Base-by-base conservation (phyloP, 139 green algal genomes). In the Nannochloris sp. region DNA sequence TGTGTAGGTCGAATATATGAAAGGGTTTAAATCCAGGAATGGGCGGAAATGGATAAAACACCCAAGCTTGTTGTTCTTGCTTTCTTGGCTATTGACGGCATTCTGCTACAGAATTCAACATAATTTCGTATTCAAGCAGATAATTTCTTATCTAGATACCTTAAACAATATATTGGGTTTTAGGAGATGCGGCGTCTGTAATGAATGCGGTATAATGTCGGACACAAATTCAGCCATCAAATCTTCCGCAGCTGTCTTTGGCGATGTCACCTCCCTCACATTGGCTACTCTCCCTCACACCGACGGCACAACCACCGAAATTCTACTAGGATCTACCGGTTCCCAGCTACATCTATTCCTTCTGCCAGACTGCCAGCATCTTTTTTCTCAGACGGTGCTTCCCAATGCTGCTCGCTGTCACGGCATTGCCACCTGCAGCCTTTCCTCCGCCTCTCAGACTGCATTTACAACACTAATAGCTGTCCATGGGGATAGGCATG, bases 401-500 rank as follows among this genome's bases (percentile, higher is more conserved):
- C 48, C 68, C 6, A 27, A 56, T 14, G 58, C 47, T 1, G 37
- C 48, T 4, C 57, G 61, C 15, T 19, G 68, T 34, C 68, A 75
- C 35, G 68, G 68, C 47, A 65, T 75, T 35, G 2, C 12, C 29
- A 60, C 38, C 33, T 32, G 53, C 39, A n/a, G n/a, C n/a, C n/a
- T n/a, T n/a, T n/a, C n/a, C n/a, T n/a, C n/a, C n/a, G 12, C 37
- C 37, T 12, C 12, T 45, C 37, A 45, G 37, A 45, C 9, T 45
- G 37, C 9, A 9, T 9, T 45, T 9, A 9, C n/a, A n/a, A n/a
- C 63, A 38, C 30, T 74, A 14, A 24, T 61, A 6, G 69, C 69
- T 4, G 62, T 74, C 36, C 69, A 76, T 58, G 69, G 69, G 46
- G 69, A 62, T 19, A 64, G 64, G 23, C 64, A 76, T 14, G 63